Conservation (phyloP, 2,329 filamentous ascomycete species). For the Teratosphaeriaceae sp. region DNA sequence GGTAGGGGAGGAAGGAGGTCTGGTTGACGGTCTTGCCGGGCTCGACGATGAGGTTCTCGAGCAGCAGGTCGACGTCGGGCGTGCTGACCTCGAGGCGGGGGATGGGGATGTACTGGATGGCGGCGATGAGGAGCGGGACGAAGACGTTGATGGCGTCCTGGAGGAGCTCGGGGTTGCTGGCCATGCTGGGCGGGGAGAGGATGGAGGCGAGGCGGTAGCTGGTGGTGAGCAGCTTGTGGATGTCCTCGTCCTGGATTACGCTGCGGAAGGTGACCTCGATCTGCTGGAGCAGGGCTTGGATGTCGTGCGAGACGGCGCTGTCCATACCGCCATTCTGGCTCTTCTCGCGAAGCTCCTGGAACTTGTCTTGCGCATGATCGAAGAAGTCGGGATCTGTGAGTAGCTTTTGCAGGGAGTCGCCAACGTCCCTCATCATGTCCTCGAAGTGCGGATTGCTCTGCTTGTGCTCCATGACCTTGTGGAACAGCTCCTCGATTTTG, state of each 20-base stretch:
- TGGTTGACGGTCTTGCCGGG: conserved; percentile 78
- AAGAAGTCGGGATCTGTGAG: conserved; percentile 83
- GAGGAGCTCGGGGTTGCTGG: conserved; percentile 64
- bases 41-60: conserved; percentile 88
- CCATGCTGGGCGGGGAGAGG: conserved; percentile 58
- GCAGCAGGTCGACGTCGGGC: conserved; percentile 73
- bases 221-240: conserved; percentile 62
- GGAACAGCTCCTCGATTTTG: conserved; percentile 61
- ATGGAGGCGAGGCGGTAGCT: conserved; percentile 60
- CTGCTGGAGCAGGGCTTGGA: conserved; percentile 66
- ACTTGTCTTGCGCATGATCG: conserved; percentile 62
- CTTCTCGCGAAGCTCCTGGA: conserved; percentile 53
- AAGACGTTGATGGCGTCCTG: conserved; percentile 74
- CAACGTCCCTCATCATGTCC: conserved; percentile 64
- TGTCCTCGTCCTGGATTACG: conserved; percentile 63
- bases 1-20: conserved; percentile 83
- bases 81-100: conserved; percentile 82
- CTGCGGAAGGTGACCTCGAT: conserved; percentile 60
- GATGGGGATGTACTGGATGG: conserved; percentile 81
- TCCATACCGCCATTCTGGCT: conserved; percentile 54
- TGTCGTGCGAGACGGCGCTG: conserved; percentile 62
- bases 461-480: conserved; percentile 65
- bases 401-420: conserved; percentile 69
- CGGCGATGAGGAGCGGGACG: conserved; percentile 67
- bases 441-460: conserved; percentile 78